Percentiles rank a stretch among this genome's conserved stretches.
These are phyloP conservation scores for Austroboletus eburneus DNA, from an alignment of 768 basidiomycete species.

Conservation along the genomic window DNA sequence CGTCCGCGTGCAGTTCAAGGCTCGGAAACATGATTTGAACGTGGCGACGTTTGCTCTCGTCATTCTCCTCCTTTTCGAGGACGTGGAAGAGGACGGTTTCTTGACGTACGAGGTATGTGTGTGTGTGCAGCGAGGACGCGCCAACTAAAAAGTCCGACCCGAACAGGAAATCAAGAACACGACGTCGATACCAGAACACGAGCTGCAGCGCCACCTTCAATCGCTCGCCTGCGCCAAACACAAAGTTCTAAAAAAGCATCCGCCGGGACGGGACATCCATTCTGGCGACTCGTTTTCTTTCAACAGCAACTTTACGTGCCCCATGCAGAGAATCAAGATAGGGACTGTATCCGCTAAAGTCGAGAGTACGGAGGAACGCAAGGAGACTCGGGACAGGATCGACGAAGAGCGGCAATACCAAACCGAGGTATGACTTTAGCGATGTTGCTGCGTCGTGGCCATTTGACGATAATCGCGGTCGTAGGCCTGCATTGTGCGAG, in stretches of 20 bases:
- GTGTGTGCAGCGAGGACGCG: too few relatives aligned
- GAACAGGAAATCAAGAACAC: conserved; percentile 84
- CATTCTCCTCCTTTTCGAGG: conserved; percentile 84
- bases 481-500: conserved; percentile 96
- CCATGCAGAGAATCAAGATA: conserved; percentile 89
- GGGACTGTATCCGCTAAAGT: conserved; percentile 84
- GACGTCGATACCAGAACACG: conserved; percentile 68
- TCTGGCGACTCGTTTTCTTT: conserved; percentile 82
- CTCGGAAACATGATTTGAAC: conserved; percentile 81
- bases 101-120: conserved; percentile 71
- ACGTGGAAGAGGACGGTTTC: conserved; percentile 59
- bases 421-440: conserved; percentile 61
- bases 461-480: conserved; percentile 1
- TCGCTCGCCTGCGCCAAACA: conserved; percentile 94
- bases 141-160: too few relatives aligned
- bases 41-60: conserved; percentile 87
- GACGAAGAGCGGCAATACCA: conserved; percentile 90
- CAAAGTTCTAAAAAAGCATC: conserved; percentile 89
- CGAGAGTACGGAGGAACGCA: conserved; percentile 81
- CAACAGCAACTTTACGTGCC: conserved; percentile 75
- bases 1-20: conserved; percentile 77
- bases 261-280: conserved; percentile 79
- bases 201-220: conserved; percentile 90
- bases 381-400: conserved; percentile 84
- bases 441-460: background rate